Evolutionary conservation across 306 rosid genomes (phyloP), one percentile per base, ranked within the genome.

Genomic region (Echinosophora koreensis): DNA sequence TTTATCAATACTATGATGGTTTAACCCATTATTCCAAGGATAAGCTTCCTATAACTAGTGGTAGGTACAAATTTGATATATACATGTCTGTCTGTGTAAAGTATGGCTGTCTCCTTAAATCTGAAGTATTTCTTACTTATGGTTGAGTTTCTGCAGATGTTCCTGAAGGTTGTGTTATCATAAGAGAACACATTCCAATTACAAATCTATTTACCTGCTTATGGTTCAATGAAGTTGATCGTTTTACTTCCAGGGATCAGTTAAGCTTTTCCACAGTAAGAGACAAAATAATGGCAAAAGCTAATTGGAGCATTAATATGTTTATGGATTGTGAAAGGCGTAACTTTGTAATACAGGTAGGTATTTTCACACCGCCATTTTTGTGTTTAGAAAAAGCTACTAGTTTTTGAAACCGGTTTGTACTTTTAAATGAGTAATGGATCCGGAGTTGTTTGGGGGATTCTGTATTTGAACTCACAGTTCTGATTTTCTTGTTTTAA

Each of bases 171-270:
- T 95, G 97, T 70, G 99, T 89, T 56, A 84, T 95, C 79, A 83
- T 92, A 80, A 91, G 89, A 84, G 99, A 95, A 82, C 99, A 89
- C 81, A 84, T 88, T 84, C 97, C 97, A 18, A 87, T 95, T 27
- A 95, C 97, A 83, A 85, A 95, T 84, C 85, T 95, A 67, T 95
- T 92, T 85, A 92, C 94, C 57, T 95, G 99, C 78, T 92, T 90
- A 55, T 95, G 99, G 99, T 95, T 95, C 91, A 92, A 95, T 54
- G 97, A 95, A 85, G 97, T 95, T 30, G 97, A 92, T 79, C 97
- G 94, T 66, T 95, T 95, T 80, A 95, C 97, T 73, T 93, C 97
- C 11, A 87, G 97, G 84, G 99, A 95, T 83, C 99, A 95, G 83
- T 80, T 95, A 71, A 95, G 99, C 89, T 92, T 95, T 84, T 87